Base-by-base conservation (phyloP, 768 basidiomycete species). In the Scleroderma citrinum region DNA sequence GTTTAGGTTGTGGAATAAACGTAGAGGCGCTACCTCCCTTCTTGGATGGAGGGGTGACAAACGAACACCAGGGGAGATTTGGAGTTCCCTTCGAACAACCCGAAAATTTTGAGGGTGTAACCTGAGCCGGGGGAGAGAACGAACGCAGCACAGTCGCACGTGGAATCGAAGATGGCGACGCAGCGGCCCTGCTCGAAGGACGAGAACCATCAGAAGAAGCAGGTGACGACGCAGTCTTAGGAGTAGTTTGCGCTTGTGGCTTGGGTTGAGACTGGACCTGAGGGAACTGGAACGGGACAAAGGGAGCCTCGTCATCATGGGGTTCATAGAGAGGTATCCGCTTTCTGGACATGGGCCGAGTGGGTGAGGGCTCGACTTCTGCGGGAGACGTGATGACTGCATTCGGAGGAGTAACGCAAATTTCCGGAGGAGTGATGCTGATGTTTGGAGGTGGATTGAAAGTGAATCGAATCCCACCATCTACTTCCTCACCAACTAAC, bases 391-490 rank as follows among this genome's bases (percentile, higher is more conserved):
- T 48, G 30, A 34, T 34, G 10, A 59, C 59, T 40, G 57, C 55
- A 17, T 65, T 59, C 31, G 67, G 59, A 10, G 68, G 59, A n/a
- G 65, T 60, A 17, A 49, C 44, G 50, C 51, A 60, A 49, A 53
- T 26, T 2, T 56, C 52, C 7, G 57, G 51, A 30, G 69, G 58
- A 19, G 66, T 59, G 31, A 61, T 56, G 54, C 49, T 54, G 50
- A 57, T 56, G 37, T 56, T 53, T 36, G 63, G 67, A n/a, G 87
- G 82, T 17, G 82, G 77, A 3, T 78, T 80, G 53, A 89, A 87
- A 3, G 76, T 84, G 56, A 89, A 87, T 52, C 76, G 80, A 60
- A 90, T 85, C 5, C 87, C 87, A 26, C 82, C 75, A 44, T 76
- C 79, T 37, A 78, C 77, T 48, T 62, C 66, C 51, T 83, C 78